Base-by-base conservation (phyloP, 331 rosid genomes). In the Rosa hybrid region DNA sequence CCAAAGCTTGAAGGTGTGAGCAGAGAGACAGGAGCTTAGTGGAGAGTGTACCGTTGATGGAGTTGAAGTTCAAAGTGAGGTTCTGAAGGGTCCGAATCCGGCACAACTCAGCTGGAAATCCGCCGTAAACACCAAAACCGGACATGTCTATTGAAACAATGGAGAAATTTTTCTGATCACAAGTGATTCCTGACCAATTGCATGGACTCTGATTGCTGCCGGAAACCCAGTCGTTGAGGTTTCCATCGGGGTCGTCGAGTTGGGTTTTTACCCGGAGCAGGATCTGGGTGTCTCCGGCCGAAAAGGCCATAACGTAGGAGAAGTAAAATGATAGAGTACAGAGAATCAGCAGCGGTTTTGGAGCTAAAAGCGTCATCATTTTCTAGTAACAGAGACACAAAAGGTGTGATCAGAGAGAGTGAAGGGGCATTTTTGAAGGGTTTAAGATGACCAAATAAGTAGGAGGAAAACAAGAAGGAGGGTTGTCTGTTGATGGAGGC, bases 171-270 rank as follows among this genome's bases (percentile, higher is more conserved):
- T 39, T 20, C 8, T 64, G 4, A 48, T 89, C 93, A 79, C 98
- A 93, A 51, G 87, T 81, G 67, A 95, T 83, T 12, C 96, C 98
- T 4, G 88, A 76, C 97, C 97, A 95, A 71, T 76, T 83, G 79
- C 98, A 93, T 21, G 94, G 90, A 74, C 30, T 80, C 7, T 48
- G 68, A 2, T 59, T 38, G 17, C 16, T 6, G 73, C 79, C 81
- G 0, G 80, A 83, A 42, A 82, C 74, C 98, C 96, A 95, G 23
- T 82, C 69, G 8, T 79, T 44, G 50, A 93, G 96, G 64, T 50
- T 77, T 9, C 82, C 84, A 57, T 87, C 78, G 9, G 91, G 85
- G 60, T 93, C 97, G 25, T 85, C 68, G 12, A 95, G 84, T 34
- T 81, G 81, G 3, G 83, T 72, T 83, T 93, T 93, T 38, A 93